Percentiles rank a stretch among this genome's conserved stretches.
Conservation (phyloP, 1,139 yeast species). For the Suhomyces wounanorum region DNA sequence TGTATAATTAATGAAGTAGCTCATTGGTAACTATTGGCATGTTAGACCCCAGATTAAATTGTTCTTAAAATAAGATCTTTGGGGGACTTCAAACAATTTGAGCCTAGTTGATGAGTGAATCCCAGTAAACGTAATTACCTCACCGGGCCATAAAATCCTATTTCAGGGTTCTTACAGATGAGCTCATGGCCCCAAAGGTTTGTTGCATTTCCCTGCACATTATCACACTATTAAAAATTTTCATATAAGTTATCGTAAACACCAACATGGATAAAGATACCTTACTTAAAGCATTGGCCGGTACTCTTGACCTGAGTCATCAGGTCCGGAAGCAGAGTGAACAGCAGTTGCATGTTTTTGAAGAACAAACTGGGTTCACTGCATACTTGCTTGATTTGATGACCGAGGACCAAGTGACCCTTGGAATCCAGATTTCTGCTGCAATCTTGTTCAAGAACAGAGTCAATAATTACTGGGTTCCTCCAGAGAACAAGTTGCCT, state of each 20-base stretch:
- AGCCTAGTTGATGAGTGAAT: too few relatives aligned
- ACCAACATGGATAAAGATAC: slow-evolving; percentile 43
- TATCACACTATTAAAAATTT: slow-evolving; percentile 6
- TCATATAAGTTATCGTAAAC: not conserved
- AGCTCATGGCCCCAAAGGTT: not conserved
- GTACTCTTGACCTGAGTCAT: slow-evolving; percentile 45
- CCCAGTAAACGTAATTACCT: not conserved
- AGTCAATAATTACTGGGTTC: slow-evolving; percentile 57
- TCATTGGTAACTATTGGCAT: not conserved
- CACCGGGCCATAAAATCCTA: not conserved
- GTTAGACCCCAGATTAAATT: too few relatives aligned
- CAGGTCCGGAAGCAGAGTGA: slow-evolving; percentile 46
- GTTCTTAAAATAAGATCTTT: not conserved
- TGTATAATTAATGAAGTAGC: not conserved
- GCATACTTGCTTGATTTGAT: slow-evolving; percentile 56
- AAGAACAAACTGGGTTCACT: slow-evolving; percentile 58
- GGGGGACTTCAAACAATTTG: not conserved
- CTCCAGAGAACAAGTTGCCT: slow-evolving; percentile 39
- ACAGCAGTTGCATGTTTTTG: slow-evolving; percentile 41
- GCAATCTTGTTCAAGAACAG: slow-evolving; percentile 71
- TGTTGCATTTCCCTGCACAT: not conserved
- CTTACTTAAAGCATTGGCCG: slow-evolving; percentile 42
- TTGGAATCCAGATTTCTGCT: slow-evolving; percentile 58
- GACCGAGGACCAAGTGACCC: slow-evolving; percentile 45
- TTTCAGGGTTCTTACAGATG: not conserved